phyloP scores from a whole-genome alignment of 768 basidiomycete genomes.

The Sarcodon sp. region DNA sequence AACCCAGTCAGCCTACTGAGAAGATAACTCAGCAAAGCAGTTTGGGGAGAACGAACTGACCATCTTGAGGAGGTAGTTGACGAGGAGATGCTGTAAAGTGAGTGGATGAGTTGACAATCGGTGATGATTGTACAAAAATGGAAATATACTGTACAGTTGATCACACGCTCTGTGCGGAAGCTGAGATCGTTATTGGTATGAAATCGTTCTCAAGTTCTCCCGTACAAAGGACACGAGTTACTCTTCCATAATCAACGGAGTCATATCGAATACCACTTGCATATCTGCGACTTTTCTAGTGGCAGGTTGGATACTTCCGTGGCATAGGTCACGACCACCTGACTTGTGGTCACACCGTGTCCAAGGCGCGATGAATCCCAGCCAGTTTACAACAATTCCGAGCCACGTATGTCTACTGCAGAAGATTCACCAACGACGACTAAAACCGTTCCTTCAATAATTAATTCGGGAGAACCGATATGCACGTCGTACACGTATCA shows the following conservation, averaged over 20 bases:
- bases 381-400: too few species aligned
- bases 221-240: too few species aligned
- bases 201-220: too few species aligned
- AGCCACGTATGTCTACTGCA: too few species aligned
- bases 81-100: constrained; percentile 11
- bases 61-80: constrained; percentile 36
- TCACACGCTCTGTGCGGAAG: constrained; percentile 11
- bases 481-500: constrained; percentile 69
- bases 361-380: too few species aligned
- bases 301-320: too few species aligned
- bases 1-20: constrained; percentile 78
- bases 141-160: constrained; percentile 39
- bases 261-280: too few species aligned
- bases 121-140: not conserved
- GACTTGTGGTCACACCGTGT: too few species aligned
- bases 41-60: constrained; percentile 45
- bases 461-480: constrained; percentile 43
- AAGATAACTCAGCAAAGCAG: constrained; percentile 84
- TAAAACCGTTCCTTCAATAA: constrained; percentile 37
- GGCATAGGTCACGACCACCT: too few species aligned
- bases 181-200: too few species aligned
- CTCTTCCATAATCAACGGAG: too few species aligned
- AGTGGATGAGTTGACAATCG: constrained; percentile 3
- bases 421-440: not conserved
- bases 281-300: too few species aligned